These are phyloP conservation scores for Acanthamoeba sp. DNA, from an alignment of 208 protist genomes.

Conservation along the genomic window DNA sequence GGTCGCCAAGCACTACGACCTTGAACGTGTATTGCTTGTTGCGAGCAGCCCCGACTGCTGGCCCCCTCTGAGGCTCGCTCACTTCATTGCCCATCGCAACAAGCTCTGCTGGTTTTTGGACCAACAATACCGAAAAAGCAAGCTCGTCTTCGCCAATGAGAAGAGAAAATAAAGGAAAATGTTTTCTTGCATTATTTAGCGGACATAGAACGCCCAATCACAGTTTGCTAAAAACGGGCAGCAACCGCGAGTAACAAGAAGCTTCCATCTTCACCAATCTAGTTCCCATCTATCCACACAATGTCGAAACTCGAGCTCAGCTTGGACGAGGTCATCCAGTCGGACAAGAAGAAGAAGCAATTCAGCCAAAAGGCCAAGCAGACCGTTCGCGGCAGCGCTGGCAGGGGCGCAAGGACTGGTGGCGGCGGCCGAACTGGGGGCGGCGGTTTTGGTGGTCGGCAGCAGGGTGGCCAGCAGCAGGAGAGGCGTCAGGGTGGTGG, in stretches of 20 bases:
- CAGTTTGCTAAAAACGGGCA: too few species aligned
- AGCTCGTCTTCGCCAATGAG: not conserved
- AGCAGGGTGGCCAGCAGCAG: conserved; percentile 10
- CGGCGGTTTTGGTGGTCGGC: not conserved
- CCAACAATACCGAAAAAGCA: not conserved
- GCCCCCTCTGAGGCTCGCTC: conserved; percentile 36
- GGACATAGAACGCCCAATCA: too few species aligned
- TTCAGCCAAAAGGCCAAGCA: not conserved
- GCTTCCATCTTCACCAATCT: not conserved
- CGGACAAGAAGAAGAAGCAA: not conserved
- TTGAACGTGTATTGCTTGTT: conserved; percentile 45
- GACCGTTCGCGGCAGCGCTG: not conserved
- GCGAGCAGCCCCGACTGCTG: not conserved
- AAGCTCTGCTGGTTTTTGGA: not conserved
- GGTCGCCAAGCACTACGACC: not conserved
- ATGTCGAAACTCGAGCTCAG: conserved; percentile 40
- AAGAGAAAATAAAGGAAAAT: not conserved
- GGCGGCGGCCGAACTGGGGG: not conserved
- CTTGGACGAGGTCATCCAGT: not conserved
- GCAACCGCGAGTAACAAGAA: too few species aligned
- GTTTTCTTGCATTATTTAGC: not conserved
- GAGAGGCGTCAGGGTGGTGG: conserved; percentile 1
- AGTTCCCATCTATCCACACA: not conserved
- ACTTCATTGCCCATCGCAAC: conserved; percentile 30
- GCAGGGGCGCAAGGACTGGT: not conserved